Evolutionary conservation across 1,284 basidiomycete genomes (phyloP).

Genomic region (Malassezia arunalokei): DNA sequence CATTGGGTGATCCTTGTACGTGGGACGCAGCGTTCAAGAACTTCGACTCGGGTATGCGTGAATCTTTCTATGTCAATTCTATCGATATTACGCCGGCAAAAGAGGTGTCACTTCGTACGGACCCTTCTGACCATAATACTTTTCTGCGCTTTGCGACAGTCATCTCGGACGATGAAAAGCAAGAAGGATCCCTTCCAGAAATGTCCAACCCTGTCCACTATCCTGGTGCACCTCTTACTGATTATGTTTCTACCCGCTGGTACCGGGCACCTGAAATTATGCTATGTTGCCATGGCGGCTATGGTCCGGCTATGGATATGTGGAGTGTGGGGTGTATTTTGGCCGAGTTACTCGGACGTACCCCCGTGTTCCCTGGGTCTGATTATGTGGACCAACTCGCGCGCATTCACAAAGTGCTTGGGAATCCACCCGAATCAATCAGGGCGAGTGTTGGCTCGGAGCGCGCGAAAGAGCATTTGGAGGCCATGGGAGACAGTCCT

Average conservation of each 20-base stretch:
- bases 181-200: neutral
- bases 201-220: slow-evolving; percentile 19
- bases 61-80: neutral
- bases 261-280: slow-evolving; percentile 45
- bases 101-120: neutral
- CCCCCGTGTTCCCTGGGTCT: slow-evolving; percentile 42
- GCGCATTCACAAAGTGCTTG: slow-evolving; percentile 41
- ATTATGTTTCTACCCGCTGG: slow-evolving; percentile 44
- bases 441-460: slow-evolving; percentile 38
- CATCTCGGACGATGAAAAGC: neutral
- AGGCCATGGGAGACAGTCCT: slow-evolving; percentile 31
- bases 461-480: slow-evolving; percentile 34
- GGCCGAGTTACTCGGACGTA: slow-evolving; percentile 38
- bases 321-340: slow-evolving; percentile 45
- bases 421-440: slow-evolving; percentile 27
- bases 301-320: slow-evolving; percentile 43
- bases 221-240: slow-evolving; percentile 42
- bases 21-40: neutral
- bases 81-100: neutral
- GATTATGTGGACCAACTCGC: slow-evolving; percentile 45
- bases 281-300: slow-evolving; percentile 42
- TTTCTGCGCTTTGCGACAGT: neutral
- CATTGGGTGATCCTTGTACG: neutral
- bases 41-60: neutral
- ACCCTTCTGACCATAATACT: neutral